Base-by-base conservation (phyloP, 2,329 filamentous ascomycete genomes). In the Alternaria burnsii region DNA sequence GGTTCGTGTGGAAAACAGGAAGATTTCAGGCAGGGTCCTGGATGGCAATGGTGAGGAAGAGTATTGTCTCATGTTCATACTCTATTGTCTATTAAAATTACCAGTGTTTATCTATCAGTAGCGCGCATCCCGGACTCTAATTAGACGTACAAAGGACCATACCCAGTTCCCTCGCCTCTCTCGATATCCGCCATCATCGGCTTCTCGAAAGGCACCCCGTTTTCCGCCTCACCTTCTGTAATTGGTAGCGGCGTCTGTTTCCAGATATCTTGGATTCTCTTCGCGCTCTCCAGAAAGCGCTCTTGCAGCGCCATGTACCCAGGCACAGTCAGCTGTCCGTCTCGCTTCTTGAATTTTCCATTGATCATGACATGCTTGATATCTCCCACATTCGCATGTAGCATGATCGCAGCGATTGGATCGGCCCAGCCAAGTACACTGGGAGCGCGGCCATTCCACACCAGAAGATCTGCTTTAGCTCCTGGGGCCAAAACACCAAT, bases 321-420 rank as follows among this genome's bases (percentile, higher is more conserved):
- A 12, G 41, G n/a, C 10, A 69, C 65, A 0, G 72, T 66, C 12
- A 84, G 63, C 54, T 64, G 69, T 72, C 82, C 76, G 14, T 83
- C 78, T 7, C 77, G 72, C 76, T 87, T 88, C 46, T 74, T 70
- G 48, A 83, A 86, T 55, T 77, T 69, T 0, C 85, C 85, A 52
- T 82, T 80, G 0, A 87, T 81, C 10, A 85, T 59, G 0, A 87
- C 85, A 52, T 83, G 77, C 55, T 81, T 70, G 24, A 88, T 76
- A 58, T 88, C 85, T 0, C 82, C 84, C 4, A 85, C 80, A 54
- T 80, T 83, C 1, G 84, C 81, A 59, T 88, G 86, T 36, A 88
- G 72, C 26, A 88, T 82, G 1, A 88, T 76, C 0, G 86, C 86
- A 0, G 85, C 85, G 4, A 88, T 79, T 0, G 85, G 84, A 57